A percentile compares a stretch with the other conserved stretches of the same genome.
These are phyloP conservation scores for Anisodus acutangulus DNA, from an alignment of 257 asterid genomes.

Conservation along the genomic window DNA sequence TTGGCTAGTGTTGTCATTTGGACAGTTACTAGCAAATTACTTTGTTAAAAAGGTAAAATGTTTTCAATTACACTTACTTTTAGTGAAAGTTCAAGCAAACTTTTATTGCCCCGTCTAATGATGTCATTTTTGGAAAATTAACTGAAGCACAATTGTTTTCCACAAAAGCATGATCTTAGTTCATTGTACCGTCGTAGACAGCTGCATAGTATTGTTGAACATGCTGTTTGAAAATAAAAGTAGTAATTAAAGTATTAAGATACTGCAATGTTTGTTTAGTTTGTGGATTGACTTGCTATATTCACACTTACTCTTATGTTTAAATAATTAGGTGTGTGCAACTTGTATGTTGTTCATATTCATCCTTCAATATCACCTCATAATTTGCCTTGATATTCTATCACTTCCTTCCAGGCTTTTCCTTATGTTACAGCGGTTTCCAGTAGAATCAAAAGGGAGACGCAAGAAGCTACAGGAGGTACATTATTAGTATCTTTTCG, in stretches of 20 bases:
- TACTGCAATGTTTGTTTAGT: background rate
- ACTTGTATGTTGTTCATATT: constrained; percentile 3
- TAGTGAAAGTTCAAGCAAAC: constrained; percentile 12
- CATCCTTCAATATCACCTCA: constrained; percentile 9
- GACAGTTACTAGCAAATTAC: background rate
- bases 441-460: constrained; percentile 96
- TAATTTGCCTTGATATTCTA: constrained; percentile 26
- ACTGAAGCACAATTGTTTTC: background rate
- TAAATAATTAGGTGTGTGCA: background rate
- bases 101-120: background rate
- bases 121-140: background rate
- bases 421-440: constrained; percentile 89
- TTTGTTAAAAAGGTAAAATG: background rate
- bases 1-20: background rate
- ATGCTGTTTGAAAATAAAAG: background rate
- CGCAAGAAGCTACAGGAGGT: constrained; percentile 99
- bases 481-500: background rate
- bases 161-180: background rate
- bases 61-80: background rate
- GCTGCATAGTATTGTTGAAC: constrained; percentile 11
- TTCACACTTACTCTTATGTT: background rate
- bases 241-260: background rate
- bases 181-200: background rate
- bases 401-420: constrained; percentile 64
- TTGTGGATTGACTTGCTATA: constrained; percentile 20